Conservation (phyloP, 2,329 filamentous ascomycete genomes). For the Microsporum canis region DNA sequence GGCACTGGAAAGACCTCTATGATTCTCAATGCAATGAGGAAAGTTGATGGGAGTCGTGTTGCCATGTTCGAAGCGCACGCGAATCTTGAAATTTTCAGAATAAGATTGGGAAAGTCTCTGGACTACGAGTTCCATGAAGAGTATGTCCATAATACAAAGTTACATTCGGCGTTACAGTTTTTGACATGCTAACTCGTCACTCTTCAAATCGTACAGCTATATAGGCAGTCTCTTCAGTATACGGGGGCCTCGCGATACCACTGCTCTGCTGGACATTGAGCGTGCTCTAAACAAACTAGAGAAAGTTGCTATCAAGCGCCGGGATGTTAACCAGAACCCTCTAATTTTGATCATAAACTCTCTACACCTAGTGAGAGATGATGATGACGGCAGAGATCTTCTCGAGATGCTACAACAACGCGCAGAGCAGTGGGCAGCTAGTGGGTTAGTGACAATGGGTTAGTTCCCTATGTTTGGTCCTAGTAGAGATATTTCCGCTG, state of each 20-base stretch:
- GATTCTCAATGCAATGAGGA: constrained; percentile 90
- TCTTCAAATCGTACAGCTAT: constrained; percentile 23
- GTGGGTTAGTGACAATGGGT: constrained; percentile 67
- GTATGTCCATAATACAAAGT: constrained; percentile 40
- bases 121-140: constrained; percentile 98
- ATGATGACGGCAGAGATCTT: constrained; percentile 84
- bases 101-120: constrained; percentile 81
- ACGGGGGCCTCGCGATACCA: constrained; percentile 79
- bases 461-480: constrained; percentile 10
- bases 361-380: constrained; percentile 78
- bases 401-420: constrained; percentile 91
- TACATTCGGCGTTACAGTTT: background rate
- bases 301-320: constrained; percentile 67
- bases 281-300: constrained; percentile 95
- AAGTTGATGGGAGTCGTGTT: constrained; percentile 75
- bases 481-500: background rate
- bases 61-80: constrained; percentile 96
- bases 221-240: constrained; percentile 95
- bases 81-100: constrained; percentile 87
- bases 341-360: constrained; percentile 92
- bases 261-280: constrained; percentile 87
- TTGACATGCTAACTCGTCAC: background rate
- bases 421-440: constrained; percentile 91
- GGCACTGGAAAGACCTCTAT: constrained; percentile 95
- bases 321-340: constrained; percentile 52